Percentiles rank a stretch among this genome's conserved stretches.
Conservation (phyloP, 257 asterid species). For the Ehretia macrophylla region DNA sequence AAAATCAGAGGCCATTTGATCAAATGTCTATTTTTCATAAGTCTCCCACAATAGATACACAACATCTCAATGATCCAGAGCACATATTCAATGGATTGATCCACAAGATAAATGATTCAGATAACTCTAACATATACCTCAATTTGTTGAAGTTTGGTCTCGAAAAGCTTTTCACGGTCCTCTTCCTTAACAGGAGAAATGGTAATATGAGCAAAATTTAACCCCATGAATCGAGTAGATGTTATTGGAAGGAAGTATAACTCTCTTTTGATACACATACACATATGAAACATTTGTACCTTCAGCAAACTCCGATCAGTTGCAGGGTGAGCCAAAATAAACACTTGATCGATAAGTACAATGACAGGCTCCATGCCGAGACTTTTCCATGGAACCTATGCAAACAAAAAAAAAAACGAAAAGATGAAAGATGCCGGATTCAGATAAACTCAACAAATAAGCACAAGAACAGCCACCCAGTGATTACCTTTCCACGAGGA, state of each 20-base stretch:
- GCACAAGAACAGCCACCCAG: too few relatives aligned
- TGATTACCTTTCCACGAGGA: too few relatives aligned
- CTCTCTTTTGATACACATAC: conserved; percentile 5
- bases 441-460: not conserved
- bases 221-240: not conserved
- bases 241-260: not conserved
- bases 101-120: not conserved
- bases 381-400: conserved; percentile 98
- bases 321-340: conserved; percentile 85
- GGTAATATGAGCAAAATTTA: conserved; percentile 12
- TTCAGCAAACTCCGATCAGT: conserved; percentile 67
- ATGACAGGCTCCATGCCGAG: conserved; percentile 99
- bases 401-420: not conserved
- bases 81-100: not conserved
- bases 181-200: conserved; percentile 74
- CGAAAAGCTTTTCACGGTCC: conserved; percentile 82
- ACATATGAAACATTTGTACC: conserved; percentile 42
- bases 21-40: too few relatives aligned
- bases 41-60: too few relatives aligned
- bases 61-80: too few relatives aligned
- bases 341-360: conserved; percentile 90
- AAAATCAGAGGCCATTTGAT: too few relatives aligned
- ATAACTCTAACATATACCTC: conserved; percentile 52
- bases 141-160: conserved; percentile 93
- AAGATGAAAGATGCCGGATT: too few relatives aligned